Base-by-base conservation (phyloP, 768 basidiomycete genomes). In the Favolaschia claudopus region DNA sequence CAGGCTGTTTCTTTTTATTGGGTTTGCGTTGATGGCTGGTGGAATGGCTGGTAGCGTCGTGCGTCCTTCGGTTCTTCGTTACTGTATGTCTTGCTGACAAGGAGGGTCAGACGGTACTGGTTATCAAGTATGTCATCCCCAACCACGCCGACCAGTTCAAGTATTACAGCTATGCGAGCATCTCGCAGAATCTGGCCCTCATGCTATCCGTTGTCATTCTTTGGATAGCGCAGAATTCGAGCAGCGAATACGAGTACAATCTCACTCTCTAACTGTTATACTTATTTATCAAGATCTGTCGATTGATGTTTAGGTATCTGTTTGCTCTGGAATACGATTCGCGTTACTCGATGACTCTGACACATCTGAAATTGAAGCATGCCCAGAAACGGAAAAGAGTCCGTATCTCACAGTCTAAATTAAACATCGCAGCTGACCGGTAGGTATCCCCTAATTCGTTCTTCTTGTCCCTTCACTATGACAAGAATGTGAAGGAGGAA, bases 21-120 rank as follows among this genome's bases (percentile, higher is more conserved):
- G 96, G 1, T 97, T 99, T 68, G 95, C 96, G 1, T 73, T 99
- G 42, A 95, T 99, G 95, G 97, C 97, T 2, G 96, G 97, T 8
- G 97, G 97, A 0, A 72, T 99, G 40, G 97, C 96, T n/a, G 97
- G 96, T 46, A 96, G 95, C 69, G 86, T 97, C 71, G 96, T 98
- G 69, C 67, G 95, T 86, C 17, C 5, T 25, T 42, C 17, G 43
- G 45, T 32, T 24, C 50, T 58, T 36, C 37, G 17, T 19, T 24
- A 32, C 50, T 36, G 14, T 29, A 9, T 19, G 5, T 32, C 38
- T 47, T 17, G 52, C 36, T 17, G 22, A 17, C 9, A 13, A n/a
- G 28, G 6, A 4, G 12, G 27, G 19, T 8, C 71, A 98, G 96
- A 90, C 91, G 14, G 81, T 97, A 10, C 79, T 96, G 31, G 87